phyloP scores from a whole-genome alignment of 805 yeast species.

The Ogataea ramenticola region DNA sequence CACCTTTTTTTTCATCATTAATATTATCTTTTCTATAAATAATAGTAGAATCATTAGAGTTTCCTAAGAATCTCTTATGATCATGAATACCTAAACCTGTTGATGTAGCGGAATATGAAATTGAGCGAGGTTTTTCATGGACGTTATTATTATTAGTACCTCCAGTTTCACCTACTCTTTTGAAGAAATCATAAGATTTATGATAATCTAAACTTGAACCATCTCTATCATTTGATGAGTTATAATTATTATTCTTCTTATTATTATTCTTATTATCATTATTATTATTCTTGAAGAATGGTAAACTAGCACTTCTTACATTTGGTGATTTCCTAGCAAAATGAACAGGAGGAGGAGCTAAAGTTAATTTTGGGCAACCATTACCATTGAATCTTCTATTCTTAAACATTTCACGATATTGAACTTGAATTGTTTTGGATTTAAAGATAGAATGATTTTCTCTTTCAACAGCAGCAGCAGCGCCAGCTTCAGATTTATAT shows the following conservation, averaged over 20 bases:
- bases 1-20: too few relatives aligned
- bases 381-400: conserved; percentile 7
- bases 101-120: conserved; percentile 1
- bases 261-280: neutral
- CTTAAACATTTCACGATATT: conserved; percentile 58
- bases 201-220: too few relatives aligned
- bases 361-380: conserved; percentile 21
- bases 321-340: conserved; percentile 36
- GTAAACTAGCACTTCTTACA: neutral
- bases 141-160: too few relatives aligned
- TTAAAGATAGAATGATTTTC: conserved; percentile 76
- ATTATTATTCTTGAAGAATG: neutral
- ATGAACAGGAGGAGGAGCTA: conserved; percentile 82
- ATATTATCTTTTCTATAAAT: too few relatives aligned
- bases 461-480: conserved; percentile 80
- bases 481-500: conserved; percentile 58
- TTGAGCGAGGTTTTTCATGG: neutral
- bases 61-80: too few relatives aligned
- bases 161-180: too few relatives aligned
- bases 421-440: conserved; percentile 77
- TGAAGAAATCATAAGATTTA: too few relatives aligned
- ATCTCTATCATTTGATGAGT: too few relatives aligned
- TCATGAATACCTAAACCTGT: conserved; percentile 14
- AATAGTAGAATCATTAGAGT: too few relatives aligned
- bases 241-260: neutral